Evolutionary conservation across 306 rosid species (phyloP).

Genomic region (Potentilla sterilis): DNA sequence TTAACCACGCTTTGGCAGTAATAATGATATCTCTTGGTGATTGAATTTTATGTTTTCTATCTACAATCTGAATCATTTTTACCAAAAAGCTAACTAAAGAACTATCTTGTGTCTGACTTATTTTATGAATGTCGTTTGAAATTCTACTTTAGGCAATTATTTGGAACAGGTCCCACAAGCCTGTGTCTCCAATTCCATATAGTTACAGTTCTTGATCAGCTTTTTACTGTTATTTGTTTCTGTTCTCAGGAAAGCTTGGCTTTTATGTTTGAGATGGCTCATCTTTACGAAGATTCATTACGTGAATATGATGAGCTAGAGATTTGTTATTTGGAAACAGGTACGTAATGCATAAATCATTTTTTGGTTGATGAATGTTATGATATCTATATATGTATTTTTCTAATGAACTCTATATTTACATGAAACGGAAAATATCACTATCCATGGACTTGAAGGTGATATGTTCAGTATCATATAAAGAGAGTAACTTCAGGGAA

Average conservation of each 20-base stretch:
- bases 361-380: constrained; percentile 22
- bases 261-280: constrained; percentile 95
- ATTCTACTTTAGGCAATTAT: constrained; percentile 3
- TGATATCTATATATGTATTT: background rate
- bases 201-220: constrained; percentile 1
- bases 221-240: constrained; percentile 22
- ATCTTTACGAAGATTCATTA: constrained; percentile 93
- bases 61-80: constrained; percentile 1
- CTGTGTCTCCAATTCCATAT: constrained; percentile 24
- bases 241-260: constrained; percentile 94
- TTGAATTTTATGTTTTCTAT: background rate
- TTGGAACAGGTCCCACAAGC: constrained; percentile 4
- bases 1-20: constrained; percentile 15
- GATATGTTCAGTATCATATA: background rate
- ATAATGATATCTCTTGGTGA: constrained; percentile 12
- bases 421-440: background rate
- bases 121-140: background rate
- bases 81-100: background rate
- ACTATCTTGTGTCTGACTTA: constrained; percentile 3
- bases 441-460: background rate
- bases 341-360: constrained; percentile 40
- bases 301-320: constrained; percentile 96
- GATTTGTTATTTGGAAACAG: constrained; percentile 95
- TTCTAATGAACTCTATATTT: background rate
- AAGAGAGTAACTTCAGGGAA: background rate